phyloP scores from a whole-genome alignment of 2,329 filamentous ascomycete genomes.

The Alternaria dauci region DNA sequence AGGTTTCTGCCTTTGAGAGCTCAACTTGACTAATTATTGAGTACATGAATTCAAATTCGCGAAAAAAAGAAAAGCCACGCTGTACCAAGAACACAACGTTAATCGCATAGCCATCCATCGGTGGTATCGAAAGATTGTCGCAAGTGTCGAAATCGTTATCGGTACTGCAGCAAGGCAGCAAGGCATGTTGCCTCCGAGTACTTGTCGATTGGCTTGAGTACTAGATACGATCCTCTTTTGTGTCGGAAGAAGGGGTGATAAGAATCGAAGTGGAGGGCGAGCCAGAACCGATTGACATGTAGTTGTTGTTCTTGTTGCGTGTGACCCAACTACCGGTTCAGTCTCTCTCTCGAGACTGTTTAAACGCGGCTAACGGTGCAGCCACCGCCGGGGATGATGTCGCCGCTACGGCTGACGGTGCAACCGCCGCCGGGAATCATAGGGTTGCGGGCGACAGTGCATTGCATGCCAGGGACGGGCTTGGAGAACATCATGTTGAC shows the following conservation, averaged over 20 bases:
- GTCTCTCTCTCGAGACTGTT: background rate
- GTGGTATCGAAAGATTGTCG: background rate
- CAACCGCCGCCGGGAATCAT: constrained; percentile 1
- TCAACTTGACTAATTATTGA: background rate
- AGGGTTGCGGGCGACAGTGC: background rate
- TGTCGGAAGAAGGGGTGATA: background rate
- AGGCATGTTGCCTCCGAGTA: background rate
- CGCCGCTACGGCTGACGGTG: constrained; percentile 12
- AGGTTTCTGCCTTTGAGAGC: background rate
- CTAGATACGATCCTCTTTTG: background rate
- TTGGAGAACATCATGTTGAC: constrained; percentile 24
- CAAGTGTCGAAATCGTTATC: background rate
- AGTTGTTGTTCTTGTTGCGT: constrained; percentile 1
- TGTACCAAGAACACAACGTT: background rate
- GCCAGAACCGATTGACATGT: background rate
- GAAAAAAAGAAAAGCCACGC: background rate
- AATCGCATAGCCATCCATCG: constrained; percentile 1
- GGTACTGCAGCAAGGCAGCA: background rate
- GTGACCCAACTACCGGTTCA: background rate
- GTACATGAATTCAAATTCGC: background rate
- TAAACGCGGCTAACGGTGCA: constrained; percentile 3
- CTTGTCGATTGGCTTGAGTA: background rate
- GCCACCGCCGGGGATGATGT: background rate
- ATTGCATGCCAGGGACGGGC: background rate
- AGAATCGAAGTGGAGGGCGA: background rate